Evolutionary conservation across 75 land plant genomes (phyloP), one percentile per base, ranked within the genome.

Genomic region (Ceratopteris richardii): DNA sequence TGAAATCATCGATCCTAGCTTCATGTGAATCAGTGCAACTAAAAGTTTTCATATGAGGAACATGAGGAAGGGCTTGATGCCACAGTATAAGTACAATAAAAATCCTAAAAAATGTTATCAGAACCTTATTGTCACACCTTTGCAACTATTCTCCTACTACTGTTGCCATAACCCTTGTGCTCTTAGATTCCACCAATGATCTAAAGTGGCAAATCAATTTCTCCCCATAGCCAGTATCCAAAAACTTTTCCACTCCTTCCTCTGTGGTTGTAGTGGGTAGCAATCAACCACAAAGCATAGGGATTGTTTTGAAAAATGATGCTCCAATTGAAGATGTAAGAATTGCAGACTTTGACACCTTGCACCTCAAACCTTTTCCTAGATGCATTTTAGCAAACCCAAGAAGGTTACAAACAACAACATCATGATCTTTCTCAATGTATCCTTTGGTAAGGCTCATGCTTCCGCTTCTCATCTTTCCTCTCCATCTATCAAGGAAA

Each of bases 221-320:
- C 3, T 20, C 4, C 5, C 48, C 48, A 46, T 46, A 46, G 14
- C 17, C 48, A 46, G 48, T 46, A 7, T 5, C 1, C 5, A 46
- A 17, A 46, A 20, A 46, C 17, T 4, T 17, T 46, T 46, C 48
- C 48, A 46, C 48, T n/a, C 17, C 48, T 46, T 46, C 48, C n/a
- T 5, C 48, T 46, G 48, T 46, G 14, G 48, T 17, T 3, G 4
- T 7, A 3, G 5, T 4, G 3, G 48, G 4, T 2, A 46, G 21
- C 21, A 46, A 5, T 7, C 48, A 7, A 17, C 48, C 4, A 14
- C 1, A 14, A 2, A 46, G 14, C 2, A n/a, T 2, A 14, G 2
- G 48, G 4, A 46, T 46, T 17, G 48, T 3, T 46, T 3, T 46
- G 4, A 17, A 14, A 46, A 46, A 14, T 3, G 21, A 7, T 20